Conservation (phyloP, 1,284 basidiomycete genomes). For the Exsudoporus floridanus region DNA sequence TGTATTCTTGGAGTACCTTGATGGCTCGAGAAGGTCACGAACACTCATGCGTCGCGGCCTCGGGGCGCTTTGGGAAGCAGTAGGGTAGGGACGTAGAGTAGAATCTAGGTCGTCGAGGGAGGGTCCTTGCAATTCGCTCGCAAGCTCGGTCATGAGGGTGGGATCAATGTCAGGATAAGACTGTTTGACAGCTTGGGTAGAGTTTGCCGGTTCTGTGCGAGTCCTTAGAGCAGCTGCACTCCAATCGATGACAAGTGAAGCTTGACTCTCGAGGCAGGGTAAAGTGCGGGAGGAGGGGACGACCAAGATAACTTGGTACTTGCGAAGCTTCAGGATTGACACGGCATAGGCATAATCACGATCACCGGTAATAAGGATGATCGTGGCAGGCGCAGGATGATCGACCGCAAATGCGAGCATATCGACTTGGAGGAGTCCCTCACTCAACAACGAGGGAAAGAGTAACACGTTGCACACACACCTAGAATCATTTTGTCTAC, state of each 20-base stretch:
- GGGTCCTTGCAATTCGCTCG: constrained; percentile 21
- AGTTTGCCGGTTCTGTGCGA: constrained; percentile 17
- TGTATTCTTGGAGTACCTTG: constrained; percentile 8
- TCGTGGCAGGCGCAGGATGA: constrained; percentile 44
- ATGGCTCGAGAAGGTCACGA: constrained; percentile 28
- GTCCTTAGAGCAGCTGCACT: constrained; percentile 40
- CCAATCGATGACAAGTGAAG: constrained; percentile 57
- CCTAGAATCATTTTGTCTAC: constrained; percentile 43
- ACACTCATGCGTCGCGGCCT: constrained; percentile 20
- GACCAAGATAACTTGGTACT: constrained; percentile 44
- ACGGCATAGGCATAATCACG: constrained; percentile 49
- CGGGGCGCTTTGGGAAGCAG: constrained; percentile 4
- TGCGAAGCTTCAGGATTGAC: constrained; percentile 42
- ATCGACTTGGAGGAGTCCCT: constrained; percentile 38
- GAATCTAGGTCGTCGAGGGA: constrained; percentile 17
- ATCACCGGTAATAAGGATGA: constrained; percentile 48
- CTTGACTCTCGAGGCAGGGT: constrained; percentile 53
- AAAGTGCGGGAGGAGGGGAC: constrained; percentile 40
- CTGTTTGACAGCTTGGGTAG: constrained; percentile 24
- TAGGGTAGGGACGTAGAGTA: neutral
- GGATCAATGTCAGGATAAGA: constrained; percentile 30
- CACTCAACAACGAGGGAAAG: constrained; percentile 11
- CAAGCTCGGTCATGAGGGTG: constrained; percentile 20
- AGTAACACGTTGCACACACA: constrained; percentile 15
- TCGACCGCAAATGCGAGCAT: constrained; percentile 50